These are phyloP conservation scores for Pleurotus ostreatus DNA, from an alignment of 768 basidiomycete species.

Conservation along the genomic window DNA sequence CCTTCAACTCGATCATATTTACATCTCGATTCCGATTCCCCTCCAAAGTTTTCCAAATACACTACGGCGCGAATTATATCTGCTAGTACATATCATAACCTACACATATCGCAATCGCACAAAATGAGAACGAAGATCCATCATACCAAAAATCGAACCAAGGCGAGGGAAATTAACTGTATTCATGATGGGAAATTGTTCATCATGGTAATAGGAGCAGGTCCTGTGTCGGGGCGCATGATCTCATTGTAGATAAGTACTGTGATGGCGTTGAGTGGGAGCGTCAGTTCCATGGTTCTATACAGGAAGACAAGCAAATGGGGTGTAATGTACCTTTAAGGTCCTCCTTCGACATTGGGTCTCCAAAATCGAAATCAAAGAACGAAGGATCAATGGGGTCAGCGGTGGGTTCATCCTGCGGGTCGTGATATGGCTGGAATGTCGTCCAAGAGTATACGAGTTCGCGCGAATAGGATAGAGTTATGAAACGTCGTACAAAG, in stretches of 20 bases:
- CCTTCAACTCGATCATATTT: no score
- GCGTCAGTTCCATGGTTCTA: background rate
- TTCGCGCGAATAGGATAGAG: no score
- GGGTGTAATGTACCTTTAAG: constrained; percentile 49
- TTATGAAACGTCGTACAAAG: no score
- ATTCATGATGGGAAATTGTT: background rate
- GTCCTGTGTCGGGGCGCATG: constrained; percentile 23
- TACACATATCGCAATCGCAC: no score
- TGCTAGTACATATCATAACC: no score
- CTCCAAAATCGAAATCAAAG: constrained; percentile 79
- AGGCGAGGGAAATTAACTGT: no score
- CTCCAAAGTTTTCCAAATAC: background rate
- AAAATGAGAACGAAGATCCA: no score
- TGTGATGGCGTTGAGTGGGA: constrained; percentile 14
- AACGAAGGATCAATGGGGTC: constrained; percentile 70
- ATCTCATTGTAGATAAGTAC: constrained; percentile 53
- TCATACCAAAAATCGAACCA: no score
- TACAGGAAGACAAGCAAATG: constrained; percentile 5
- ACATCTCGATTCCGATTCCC: background rate
- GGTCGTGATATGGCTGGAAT: constrained; percentile 78
- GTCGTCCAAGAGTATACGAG: background rate
- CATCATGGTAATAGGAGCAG: constrained; percentile 1
- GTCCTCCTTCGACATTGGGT: constrained; percentile 59
- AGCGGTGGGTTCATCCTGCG: constrained; percentile 84
- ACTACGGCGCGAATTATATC: background rate